Conservation (phyloP, 352 stramenopile genomes). For the Globisporangium iwayamae region DNA sequence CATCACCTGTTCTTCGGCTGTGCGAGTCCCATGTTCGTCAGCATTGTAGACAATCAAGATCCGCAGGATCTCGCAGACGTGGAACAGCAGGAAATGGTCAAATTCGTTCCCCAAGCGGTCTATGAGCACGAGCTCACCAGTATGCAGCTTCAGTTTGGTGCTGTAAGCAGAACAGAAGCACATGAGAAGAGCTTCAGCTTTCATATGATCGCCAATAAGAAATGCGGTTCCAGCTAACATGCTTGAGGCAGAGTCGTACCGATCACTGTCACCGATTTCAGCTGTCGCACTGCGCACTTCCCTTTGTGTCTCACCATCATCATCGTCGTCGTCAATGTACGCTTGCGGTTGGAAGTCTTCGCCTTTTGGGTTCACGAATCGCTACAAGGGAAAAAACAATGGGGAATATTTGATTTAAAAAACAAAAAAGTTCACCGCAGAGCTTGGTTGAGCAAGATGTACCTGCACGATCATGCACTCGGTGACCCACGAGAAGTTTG, state of each 20-base stretch:
- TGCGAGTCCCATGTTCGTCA: slow-evolving; percentile 24
- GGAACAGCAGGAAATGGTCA: slow-evolving; percentile 72
- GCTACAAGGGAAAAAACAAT: slow-evolving; percentile 25
- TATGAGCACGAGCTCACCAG: slow-evolving; percentile 68
- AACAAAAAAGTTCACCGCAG: neutral
- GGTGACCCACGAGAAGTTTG: slow-evolving; percentile 76
- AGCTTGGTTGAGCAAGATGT: neutral
- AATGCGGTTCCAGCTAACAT: neutral
- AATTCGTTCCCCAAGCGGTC: slow-evolving; percentile 54
- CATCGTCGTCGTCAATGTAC: slow-evolving; percentile 14
- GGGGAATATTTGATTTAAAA: neutral
- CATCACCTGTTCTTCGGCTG: slow-evolving; percentile 31
- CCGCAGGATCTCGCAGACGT: slow-evolving; percentile 80
- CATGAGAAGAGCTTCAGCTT: too few species aligned
- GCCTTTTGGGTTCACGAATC: slow-evolving; percentile 37
- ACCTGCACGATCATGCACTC: slow-evolving; percentile 83
- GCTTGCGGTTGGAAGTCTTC: slow-evolving; percentile 41
- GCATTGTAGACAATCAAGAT: slow-evolving; percentile 32
- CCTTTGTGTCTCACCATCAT: slow-evolving; percentile 15
- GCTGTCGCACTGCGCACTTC: slow-evolving; percentile 42
- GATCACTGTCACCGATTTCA: slow-evolving; percentile 56
- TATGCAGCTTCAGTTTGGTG: slow-evolving; percentile 54
- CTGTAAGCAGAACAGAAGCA: slow-evolving; percentile 10
- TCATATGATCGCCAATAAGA: neutral
- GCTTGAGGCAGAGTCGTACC: slow-evolving; percentile 29